Base-by-base conservation (phyloP, 2,329 filamentous ascomycete genomes). In the Seiridium unicorne region DNA sequence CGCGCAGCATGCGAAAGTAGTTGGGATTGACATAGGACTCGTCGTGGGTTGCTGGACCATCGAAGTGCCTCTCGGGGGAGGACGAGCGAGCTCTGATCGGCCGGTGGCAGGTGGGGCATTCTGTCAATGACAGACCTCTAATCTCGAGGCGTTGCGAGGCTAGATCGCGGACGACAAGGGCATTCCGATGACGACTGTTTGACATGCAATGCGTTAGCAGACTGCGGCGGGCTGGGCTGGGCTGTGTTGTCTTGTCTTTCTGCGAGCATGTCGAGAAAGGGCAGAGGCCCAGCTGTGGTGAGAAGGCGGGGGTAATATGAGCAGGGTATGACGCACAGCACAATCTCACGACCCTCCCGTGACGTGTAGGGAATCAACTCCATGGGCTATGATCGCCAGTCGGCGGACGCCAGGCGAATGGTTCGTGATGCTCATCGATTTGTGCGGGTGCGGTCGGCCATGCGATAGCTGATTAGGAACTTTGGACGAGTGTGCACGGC, bases 1-100 rank as follows among this genome's bases (percentile, higher is more conserved):
- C 74, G 75, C 87, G 90, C 46, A 99, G 87, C 90, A 98, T 93
- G 69, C 92, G 92, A 76, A 99, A 99, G 79, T 99, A 99, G 56
- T 93, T 87, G 2, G 93, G 93, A 69, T 93, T 89, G 67, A 97
- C 90, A 72, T 93, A 98, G 60, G 89, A 84, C 54, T 89, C 83
- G 66, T 74, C 74, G 40, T 77, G 76, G 34, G 49, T 53, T 55
- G 74, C 70, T 38, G 76, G 68, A 47, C 69, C 74, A 58, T 84
- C 84, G 70, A 78, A 85, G 62, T 79, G 73, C 38, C 78, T 76
- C 31, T 85, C 81, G 57, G 82, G 75, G 46, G 84, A 81, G 42
- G 72, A 73, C 44, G 72, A 73, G 64, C 82, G 73, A 74, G 60
- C 38, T 26, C 60, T 38, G 47, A 88, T 83, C 18, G 92, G 87